These are phyloP conservation scores for Fraxinus nigra DNA, from an alignment of 305 asterid species.

Conservation along the genomic window DNA sequence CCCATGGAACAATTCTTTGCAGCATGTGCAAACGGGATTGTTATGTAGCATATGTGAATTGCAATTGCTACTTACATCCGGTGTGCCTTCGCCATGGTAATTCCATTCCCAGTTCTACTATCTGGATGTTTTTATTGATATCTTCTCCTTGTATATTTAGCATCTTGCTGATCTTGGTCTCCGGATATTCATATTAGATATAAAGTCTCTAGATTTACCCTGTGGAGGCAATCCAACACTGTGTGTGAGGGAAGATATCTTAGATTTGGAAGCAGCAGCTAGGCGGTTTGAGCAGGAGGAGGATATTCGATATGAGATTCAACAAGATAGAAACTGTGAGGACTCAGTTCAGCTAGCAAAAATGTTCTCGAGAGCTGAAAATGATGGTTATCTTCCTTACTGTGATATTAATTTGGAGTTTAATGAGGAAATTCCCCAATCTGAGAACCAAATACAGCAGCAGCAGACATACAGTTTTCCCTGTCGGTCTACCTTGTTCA, in stretches of 20 bases:
- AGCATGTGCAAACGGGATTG: constrained; percentile 90
- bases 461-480: constrained; percentile 21
- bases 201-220: constrained; percentile 50
- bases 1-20: constrained; percentile 86
- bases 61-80: constrained; percentile 72
- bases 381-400: constrained; percentile 64
- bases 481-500: constrained; percentile 10
- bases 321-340: constrained; percentile 36
- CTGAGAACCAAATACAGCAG: constrained; percentile 23
- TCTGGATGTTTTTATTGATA: neutral
- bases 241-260: constrained; percentile 66
- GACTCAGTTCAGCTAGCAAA: constrained; percentile 45
- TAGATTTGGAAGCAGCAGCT: constrained; percentile 72
- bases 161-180: constrained; percentile 13
- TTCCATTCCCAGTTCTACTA: constrained; percentile 15
- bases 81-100: constrained; percentile 93
- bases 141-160: neutral
- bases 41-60: constrained; percentile 71
- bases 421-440: constrained; percentile 27
- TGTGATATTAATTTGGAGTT: constrained; percentile 37
- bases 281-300: constrained; percentile 75
- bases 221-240: constrained; percentile 55
- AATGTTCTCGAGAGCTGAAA: constrained; percentile 45
- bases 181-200: constrained; percentile 46
- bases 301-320: constrained; percentile 47